A percentile compares a stretch with the other conserved stretches of the same genome.
phyloP scores from a whole-genome alignment of 2,329 filamentous ascomycete genomes.

The Colletotrichum paranaense region DNA sequence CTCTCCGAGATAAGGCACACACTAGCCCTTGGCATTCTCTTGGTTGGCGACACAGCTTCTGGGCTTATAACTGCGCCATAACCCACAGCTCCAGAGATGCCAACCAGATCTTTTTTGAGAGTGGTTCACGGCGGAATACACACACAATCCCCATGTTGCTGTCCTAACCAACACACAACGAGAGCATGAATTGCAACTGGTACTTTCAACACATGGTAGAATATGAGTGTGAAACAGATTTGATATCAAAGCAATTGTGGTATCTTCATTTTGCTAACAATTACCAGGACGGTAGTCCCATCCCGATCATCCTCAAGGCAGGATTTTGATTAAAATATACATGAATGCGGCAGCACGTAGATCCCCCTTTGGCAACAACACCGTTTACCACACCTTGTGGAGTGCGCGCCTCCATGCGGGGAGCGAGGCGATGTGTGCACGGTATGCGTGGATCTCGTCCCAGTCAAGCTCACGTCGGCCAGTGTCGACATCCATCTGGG shows the following conservation, averaged over 20 bases:
- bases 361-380: background rate
- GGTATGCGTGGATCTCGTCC: slow-evolving; percentile 70
- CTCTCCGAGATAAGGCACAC: background rate
- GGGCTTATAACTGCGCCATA: background rate
- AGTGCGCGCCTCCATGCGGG: slow-evolving; percentile 59
- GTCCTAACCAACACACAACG: too few relatives aligned
- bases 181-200: background rate
- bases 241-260: slow-evolving; percentile 23
- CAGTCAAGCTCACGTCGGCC: slow-evolving; percentile 74
- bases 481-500: slow-evolving; percentile 76
- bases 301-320: background rate
- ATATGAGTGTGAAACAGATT: background rate
- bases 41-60: background rate
- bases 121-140: too few relatives aligned
- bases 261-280: slow-evolving; percentile 33
- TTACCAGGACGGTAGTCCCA: background rate
- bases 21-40: background rate
- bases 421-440: slow-evolving; percentile 59
- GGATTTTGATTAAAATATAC: slow-evolving; percentile 8
- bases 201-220: too few relatives aligned
- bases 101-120: too few relatives aligned
- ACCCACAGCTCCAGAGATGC: background rate
- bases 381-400: slow-evolving; percentile 14
- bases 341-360: background rate
- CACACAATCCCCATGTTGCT: too few relatives aligned